These are phyloP conservation scores for Monascus ruber DNA, from an alignment of 2,329 filamentous ascomycete genomes.

Conservation along the genomic window DNA sequence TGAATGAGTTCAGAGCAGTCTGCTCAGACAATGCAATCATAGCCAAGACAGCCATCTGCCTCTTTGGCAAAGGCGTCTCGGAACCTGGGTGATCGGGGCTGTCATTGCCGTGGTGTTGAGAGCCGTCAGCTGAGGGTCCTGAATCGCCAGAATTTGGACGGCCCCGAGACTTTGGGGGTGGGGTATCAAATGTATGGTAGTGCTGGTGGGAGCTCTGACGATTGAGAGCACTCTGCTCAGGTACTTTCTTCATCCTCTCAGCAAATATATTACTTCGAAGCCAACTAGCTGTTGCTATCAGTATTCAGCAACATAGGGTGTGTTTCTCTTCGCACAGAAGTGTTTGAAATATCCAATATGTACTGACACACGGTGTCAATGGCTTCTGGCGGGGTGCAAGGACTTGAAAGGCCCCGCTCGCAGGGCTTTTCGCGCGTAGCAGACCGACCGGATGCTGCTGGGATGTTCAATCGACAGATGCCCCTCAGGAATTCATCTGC, in stretches of 20 bases:
- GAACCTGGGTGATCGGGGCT: slow-evolving; percentile 6
- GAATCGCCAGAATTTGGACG: slow-evolving; percentile 33
- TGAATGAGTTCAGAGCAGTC: slow-evolving; percentile 92
- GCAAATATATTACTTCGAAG: background rate
- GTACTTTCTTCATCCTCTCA: slow-evolving; percentile 16
- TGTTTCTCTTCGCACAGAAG: no score
- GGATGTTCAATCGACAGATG: no score
- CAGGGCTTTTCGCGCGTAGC: no score
- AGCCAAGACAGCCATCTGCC: slow-evolving; percentile 73
- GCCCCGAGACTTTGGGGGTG: slow-evolving; percentile 36
- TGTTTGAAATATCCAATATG: no score
- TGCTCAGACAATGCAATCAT: slow-evolving; percentile 87
- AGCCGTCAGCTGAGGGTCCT: slow-evolving; percentile 24
- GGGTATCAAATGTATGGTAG: slow-evolving; percentile 39
- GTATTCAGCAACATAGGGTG: no score
- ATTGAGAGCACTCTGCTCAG: slow-evolving; percentile 20
- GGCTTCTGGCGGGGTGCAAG: no score
- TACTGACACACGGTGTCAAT: no score
- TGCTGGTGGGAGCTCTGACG: slow-evolving; percentile 34
- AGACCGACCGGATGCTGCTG: no score
- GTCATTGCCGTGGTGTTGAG: slow-evolving; percentile 16
- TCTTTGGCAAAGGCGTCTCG: slow-evolving; percentile 64
- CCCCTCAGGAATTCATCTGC: no score
- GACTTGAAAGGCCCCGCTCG: no score
- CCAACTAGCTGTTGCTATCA: no score